These are phyloP conservation scores for Diaporthe aspalathi DNA, from an alignment of 2,329 filamentous ascomycete genomes.

Conservation along the genomic window DNA sequence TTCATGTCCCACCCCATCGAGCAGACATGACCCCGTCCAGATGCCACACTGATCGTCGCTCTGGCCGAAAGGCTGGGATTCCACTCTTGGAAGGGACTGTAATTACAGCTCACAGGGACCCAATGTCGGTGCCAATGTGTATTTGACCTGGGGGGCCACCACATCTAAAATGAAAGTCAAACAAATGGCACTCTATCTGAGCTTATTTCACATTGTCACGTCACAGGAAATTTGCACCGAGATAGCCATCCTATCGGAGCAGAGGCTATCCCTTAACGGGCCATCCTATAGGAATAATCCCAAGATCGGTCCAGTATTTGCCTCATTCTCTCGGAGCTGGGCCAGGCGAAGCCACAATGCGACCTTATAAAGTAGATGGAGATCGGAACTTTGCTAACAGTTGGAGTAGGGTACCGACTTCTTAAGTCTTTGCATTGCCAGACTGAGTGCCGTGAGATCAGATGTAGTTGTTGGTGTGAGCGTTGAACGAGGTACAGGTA, in stretches of 20 bases:
- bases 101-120: slow-evolving; percentile 15
- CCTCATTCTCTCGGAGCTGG: neutral
- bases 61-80: neutral
- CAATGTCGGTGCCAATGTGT: slow-evolving; percentile 1
- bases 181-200: neutral
- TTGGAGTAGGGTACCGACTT: too few species aligned
- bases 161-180: slow-evolving; percentile 1
- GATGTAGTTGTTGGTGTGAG: too few species aligned
- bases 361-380: neutral
- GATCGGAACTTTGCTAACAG: too few species aligned
- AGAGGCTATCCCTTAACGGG: slow-evolving; percentile 7
- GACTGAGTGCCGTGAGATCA: too few species aligned
- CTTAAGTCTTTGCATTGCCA: too few species aligned
- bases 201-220: slow-evolving; percentile 8
- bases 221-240: slow-evolving; percentile 7
- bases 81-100: neutral
- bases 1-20: neutral
- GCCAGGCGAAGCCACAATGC: neutral
- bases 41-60: slow-evolving; percentile 5
- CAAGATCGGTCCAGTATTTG: neutral
- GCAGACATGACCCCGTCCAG: neutral
- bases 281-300: slow-evolving; percentile 11
- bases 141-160: neutral
- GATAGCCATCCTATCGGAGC: slow-evolving; percentile 5
- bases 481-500: too few species aligned